Base-by-base conservation (phyloP, 2,329 filamentous ascomycete species). In the Aspergillus floridensis region DNA sequence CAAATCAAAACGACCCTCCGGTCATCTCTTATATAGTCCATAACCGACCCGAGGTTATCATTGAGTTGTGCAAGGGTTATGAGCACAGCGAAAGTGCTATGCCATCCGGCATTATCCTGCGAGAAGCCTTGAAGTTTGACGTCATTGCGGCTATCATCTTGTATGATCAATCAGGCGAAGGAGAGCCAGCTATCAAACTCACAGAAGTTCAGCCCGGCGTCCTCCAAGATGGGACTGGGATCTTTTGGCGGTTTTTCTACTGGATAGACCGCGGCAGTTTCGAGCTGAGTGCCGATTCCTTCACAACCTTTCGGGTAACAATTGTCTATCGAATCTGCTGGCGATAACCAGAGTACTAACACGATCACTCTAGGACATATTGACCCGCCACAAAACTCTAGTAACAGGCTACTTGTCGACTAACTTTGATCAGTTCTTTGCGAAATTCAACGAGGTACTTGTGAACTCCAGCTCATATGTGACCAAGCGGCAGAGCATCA, bases 231-330 rank as follows among this genome's bases (percentile, higher is more conserved):
- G 93, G 93, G 12, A 84, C 87, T 49, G 93, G 93, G 3, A 87
- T 97, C 2, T 97, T 99, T 74, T 99, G 95, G 95, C 88, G 86
- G 50, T 98, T 98, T 78, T 98, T 99, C 72, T 87, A 90, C 62
- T 99, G 93, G 92, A 96, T 99, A 69, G 93, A 98, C 78, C 92
- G 92, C 77, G 92, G 92, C 67, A 93, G 90, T 31, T 99, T 99
- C 71, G 95, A 99, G 80, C 91, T 98, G 65, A 93, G 92, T 69
- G 93, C 95, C 32, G 95, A 99, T 80, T 93, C 95, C 1, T 99
- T 99, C 75, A 96, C 93, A 59, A 98, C 93, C 4, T 99, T 99
- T 77, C 86, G 93, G 74, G 91, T 96, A 83, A 70, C 16, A 19
- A 5, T 41, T 26, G 19, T 26, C 35, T 44, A n/a, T 19, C 10